Evolutionary conservation across 2,329 filamentous ascomycete genomes (phyloP), one percentile per base, ranked within the genome.

Genomic region (Trichoderma harzianum): DNA sequence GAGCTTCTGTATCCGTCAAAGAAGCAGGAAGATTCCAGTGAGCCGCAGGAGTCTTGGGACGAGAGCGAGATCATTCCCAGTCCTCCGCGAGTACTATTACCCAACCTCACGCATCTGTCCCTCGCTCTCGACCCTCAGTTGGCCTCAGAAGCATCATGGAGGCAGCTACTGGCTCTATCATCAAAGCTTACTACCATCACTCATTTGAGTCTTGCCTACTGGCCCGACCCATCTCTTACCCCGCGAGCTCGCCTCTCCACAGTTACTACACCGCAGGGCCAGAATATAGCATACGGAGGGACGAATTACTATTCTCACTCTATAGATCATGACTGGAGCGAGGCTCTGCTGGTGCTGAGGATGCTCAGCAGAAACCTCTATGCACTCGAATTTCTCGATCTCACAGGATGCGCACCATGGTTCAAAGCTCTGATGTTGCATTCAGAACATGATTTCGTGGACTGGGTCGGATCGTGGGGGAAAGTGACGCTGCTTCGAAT

Each of bases 331-430:
- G 88, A 91, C 78, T 91, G 86, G 86, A 84, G 83, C 30, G 89
- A 91, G 77, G 87, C 88, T 0, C 83, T 89, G 6, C 78, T 87
- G 21, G 79, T 91, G 3, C 79, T 91, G 63, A 84, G 85, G 64
- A 84, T 85, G 73, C 80, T 91, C 14, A 88, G 87, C 78, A 84
- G 82, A 73, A 80, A 79, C 24, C 80, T 90, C 8, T 91, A 91
- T 76, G 79, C 85, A 21, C 82, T 91, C 2, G 88, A 90, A 77
- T 89, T 87, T 65, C 82, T 91, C 8, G 88, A 91, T 76, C 78
- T 91, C 51, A 89, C 87, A 0, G 89, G 89, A 1, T 91, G 89
- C 74, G 80, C 79, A 0, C 78, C 83, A 18, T 91, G 89, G 89
- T 83, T 84, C 72, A 80, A 81, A 62, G 87, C 86, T 11, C 79